Base-by-base conservation (phyloP, 2,329 filamentous ascomycete species). In the Penicillium olsonii region DNA sequence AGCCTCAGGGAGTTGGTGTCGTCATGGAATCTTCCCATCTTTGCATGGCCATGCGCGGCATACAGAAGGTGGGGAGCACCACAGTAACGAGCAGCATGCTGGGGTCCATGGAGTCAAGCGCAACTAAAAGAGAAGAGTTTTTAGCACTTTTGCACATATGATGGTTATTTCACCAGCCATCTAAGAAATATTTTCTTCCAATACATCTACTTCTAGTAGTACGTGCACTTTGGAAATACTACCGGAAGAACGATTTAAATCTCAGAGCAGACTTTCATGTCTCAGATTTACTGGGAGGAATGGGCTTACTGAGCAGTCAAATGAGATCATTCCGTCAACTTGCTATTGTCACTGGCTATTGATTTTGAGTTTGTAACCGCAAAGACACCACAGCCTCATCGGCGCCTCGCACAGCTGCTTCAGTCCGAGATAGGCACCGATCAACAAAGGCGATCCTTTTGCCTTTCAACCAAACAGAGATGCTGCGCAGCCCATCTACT, bases 31-130 rank as follows among this genome's bases (percentile, higher is more conserved):
- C 90, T 11, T 92, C 85, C 65, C 94, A 99, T 74, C 78, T 97
- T 41, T 99, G 94, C 78, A 99, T 97, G 92, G 91, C 96, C 14
- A 97, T 96, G 92, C 84, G 94, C 39, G 94, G 94, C n/a, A 92
- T 99, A 9, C 84, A 96, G 69, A 96, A 99, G 79, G 91, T 90
- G 0, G 83, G 81, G 33, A 86, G 88, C 42, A 87, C 83, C n/a
- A 97, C 94, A 7, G 94, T 95, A 29, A 99, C 94, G 15, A 96
- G 91, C 76, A 97, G 92, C 69, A 95, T 99, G 74, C 82, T 97
- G n/a, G 94, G 94, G 31, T 92, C 90, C 64, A 95, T 99, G 79
- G 87, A 95, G 67, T 87, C 86, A 29, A 7, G 27, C 12, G 27
- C 27, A 7, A 7, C 27, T 5, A 10, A 29, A 29, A 29, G 27